Conservation (phyloP, 73 alveolate genomes). For the Breviolum minutum region DNA sequence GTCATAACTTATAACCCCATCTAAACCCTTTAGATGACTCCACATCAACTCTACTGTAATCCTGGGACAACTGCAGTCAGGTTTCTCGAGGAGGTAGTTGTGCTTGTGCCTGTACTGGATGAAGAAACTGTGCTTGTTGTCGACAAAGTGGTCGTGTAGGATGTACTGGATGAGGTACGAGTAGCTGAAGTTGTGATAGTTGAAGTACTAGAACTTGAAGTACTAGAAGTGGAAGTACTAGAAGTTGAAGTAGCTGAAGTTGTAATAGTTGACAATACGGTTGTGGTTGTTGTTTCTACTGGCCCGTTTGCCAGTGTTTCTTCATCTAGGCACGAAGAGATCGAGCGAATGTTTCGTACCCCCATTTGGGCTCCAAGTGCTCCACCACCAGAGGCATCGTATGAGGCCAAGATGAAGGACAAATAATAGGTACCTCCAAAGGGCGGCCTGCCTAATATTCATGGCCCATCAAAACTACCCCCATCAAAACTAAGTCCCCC, state of each 20-base stretch:
- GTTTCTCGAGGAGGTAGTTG: no score
- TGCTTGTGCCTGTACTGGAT: no score
- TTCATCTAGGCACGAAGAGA: neutral
- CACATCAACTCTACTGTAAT: no score
- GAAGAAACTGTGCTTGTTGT: no score
- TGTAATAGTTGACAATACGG: neutral
- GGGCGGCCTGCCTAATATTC: no score
- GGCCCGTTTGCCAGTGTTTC: constrained; percentile 4
- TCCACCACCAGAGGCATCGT: neutral
- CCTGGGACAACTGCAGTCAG: no score
- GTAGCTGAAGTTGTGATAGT: neutral
- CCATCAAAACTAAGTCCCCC: no score
- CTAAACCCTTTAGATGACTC: no score
- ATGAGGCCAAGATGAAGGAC: constrained; percentile 1
- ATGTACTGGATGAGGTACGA: neutral
- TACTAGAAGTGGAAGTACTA: neutral
- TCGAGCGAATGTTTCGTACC: constrained; percentile 3
- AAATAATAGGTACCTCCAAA: neutral
- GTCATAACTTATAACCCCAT: no score
- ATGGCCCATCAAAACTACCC: no score
- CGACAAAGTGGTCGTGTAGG: no score
- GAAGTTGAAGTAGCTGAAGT: neutral
- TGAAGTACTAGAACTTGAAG: neutral
- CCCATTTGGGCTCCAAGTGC: constrained; percentile 1
- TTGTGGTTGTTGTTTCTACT: constrained; percentile 1